A percentile compares a stretch with the other conserved stretches of the same genome.
These are phyloP conservation scores for Mycena chlorophos DNA, from an alignment of 768 basidiomycete species.

Conservation along the genomic window DNA sequence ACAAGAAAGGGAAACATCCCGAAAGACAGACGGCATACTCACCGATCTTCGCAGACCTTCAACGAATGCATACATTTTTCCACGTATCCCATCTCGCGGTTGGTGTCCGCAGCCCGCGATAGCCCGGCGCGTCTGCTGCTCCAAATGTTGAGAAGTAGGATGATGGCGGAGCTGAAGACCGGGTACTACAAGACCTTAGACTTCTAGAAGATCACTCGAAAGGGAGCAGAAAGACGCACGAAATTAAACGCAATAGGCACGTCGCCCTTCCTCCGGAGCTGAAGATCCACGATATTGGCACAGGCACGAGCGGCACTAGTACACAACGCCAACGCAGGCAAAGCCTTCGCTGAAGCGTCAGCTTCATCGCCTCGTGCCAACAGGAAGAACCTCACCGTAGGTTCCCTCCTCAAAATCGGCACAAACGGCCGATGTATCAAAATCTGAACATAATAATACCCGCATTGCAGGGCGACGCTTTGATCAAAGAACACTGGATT, in stretches of 20 bases:
- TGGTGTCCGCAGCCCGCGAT: too few species aligned
- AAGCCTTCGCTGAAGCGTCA: slow-evolving; percentile 21
- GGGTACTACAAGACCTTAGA: slow-evolving; percentile 27
- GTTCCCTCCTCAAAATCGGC: slow-evolving; percentile 52
- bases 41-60: slow-evolving; percentile 40
- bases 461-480: slow-evolving; percentile 53
- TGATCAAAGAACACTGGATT: slow-evolving; percentile 49
- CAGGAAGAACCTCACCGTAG: slow-evolving; percentile 15
- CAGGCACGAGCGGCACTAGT: slow-evolving; percentile 79
- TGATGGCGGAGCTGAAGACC: slow-evolving; percentile 44
- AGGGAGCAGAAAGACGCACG: slow-evolving; percentile 27
- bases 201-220: slow-evolving; percentile 4
- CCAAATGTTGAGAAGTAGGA: slow-evolving; percentile 69
- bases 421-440: slow-evolving; percentile 80
- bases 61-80: slow-evolving; percentile 57
- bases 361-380: not conserved
- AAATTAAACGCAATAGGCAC: slow-evolving; percentile 32
- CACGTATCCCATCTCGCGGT: slow-evolving; percentile 62
- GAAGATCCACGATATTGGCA: slow-evolving; percentile 65
- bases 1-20: not conserved
- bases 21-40: slow-evolving; percentile 10
- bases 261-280: slow-evolving; percentile 34
- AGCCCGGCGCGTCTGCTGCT: slow-evolving; percentile 53
- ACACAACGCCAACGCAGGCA: slow-evolving; percentile 77
- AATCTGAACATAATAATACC: slow-evolving; percentile 58